Evolutionary conservation across 2,329 filamentous ascomycete genomes (phyloP).

Genomic region (Verticillium nubilum): DNA sequence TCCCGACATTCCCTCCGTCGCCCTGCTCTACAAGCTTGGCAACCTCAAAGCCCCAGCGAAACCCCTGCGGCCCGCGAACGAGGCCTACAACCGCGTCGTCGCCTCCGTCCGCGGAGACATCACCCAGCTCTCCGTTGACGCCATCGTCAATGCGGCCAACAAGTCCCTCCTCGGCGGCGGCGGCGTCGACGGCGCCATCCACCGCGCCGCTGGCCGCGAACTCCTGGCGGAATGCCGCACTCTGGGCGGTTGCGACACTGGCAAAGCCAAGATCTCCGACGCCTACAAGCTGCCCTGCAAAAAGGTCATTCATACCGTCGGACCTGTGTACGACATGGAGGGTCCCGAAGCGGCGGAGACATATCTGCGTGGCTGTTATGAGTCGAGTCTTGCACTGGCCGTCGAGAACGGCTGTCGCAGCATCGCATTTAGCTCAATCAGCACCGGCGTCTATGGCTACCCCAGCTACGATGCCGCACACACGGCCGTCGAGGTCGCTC

Average conservation of each 20-base stretch:
- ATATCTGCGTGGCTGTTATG: conserved; percentile 61
- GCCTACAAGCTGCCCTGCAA: conserved; percentile 71
- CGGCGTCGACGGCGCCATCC: conserved; percentile 88
- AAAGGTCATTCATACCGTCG: conserved; percentile 86
- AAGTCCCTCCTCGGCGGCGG: conserved; percentile 72
- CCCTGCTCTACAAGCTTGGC: conserved; percentile 58
- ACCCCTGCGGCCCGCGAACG: conserved; percentile 29
- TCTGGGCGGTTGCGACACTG: conserved; percentile 68
- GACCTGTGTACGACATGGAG: conserved; percentile 62
- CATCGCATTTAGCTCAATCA: conserved; percentile 79
- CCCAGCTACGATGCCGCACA: conserved; percentile 67
- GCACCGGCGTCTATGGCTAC: conserved; percentile 88
- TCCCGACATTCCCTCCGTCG: conserved; percentile 56
- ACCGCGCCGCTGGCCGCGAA: conserved; percentile 67
- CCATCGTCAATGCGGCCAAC: conserved; percentile 94
- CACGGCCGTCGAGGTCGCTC: conserved; percentile 59
- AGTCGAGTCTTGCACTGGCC: conserved; percentile 65
- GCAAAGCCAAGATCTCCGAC: conserved; percentile 74
- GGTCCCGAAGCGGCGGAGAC: conserved; percentile 35
- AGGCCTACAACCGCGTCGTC: conserved; percentile 59
- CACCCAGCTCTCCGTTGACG: conserved; percentile 69
- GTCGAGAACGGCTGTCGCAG: conserved; percentile 59
- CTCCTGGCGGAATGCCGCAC: conserved; percentile 67
- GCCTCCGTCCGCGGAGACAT: conserved; percentile 72
- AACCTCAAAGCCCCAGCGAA: conserved; percentile 31